Evolutionary conservation across 176 grass and related monocot genomes (phyloP).

Genomic region (Bromus sterilis): DNA sequence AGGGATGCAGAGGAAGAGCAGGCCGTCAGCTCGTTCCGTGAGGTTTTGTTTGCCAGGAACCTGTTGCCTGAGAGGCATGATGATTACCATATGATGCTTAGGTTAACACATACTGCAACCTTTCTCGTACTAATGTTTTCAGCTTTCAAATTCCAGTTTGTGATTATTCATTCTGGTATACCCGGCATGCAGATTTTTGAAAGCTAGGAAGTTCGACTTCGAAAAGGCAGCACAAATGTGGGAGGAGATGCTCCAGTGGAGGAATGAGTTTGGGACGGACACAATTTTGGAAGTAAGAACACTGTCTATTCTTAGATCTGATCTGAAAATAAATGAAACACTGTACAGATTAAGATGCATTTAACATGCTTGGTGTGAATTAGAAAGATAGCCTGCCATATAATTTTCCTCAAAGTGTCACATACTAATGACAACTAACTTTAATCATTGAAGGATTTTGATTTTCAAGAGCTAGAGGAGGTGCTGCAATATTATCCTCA

Average conservation of each 20-base stretch:
- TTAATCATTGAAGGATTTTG: constrained; percentile 76
- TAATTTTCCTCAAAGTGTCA: background rate
- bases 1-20: constrained; percentile 87
- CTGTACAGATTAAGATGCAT: background rate
- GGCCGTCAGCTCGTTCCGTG: constrained; percentile 61
- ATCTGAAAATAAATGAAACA: background rate
- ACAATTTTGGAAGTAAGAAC: constrained; percentile 72
- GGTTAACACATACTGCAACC: constrained; percentile 34
- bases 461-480: constrained; percentile 91
- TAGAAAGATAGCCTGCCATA: background rate
- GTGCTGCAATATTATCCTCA: constrained; percentile 90
- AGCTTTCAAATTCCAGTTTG: constrained; percentile 11
- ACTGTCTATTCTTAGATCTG: background rate
- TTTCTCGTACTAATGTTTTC: constrained; percentile 6
- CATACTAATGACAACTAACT: constrained; percentile 17
- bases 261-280: constrained; percentile 84
- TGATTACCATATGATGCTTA: constrained; percentile 83
- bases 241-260: constrained; percentile 85
- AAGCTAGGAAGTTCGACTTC: constrained; percentile 86
- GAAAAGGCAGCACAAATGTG: constrained; percentile 95
- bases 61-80: constrained; percentile 84
- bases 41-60: constrained; percentile 59
- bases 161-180: constrained; percentile 15
- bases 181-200: constrained; percentile 75
- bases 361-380: background rate